These are phyloP conservation scores for Fusarium nurragi DNA, from an alignment of 2,329 filamentous ascomycete species.

Conservation along the genomic window DNA sequence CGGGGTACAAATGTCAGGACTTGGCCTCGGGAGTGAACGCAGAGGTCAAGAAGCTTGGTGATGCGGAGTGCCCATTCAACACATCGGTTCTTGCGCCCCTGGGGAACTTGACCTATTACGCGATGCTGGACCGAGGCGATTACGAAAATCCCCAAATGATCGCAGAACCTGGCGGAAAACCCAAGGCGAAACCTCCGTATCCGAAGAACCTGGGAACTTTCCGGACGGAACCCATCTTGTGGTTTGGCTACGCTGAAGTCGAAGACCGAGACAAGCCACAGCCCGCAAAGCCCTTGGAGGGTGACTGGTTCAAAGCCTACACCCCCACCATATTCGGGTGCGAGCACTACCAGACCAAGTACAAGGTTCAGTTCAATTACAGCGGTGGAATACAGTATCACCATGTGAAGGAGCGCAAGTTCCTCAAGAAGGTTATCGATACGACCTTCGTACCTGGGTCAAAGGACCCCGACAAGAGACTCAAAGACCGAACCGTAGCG, in stretches of 20 bases:
- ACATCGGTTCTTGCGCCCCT: slow-evolving; percentile 30
- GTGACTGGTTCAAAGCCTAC: slow-evolving; percentile 38
- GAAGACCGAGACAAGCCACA: slow-evolving; percentile 30
- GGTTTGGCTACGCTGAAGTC: slow-evolving; percentile 41
- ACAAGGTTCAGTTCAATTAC: slow-evolving; percentile 39
- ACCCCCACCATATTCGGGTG: slow-evolving; percentile 43
- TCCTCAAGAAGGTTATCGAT: slow-evolving; percentile 31
- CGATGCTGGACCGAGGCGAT: slow-evolving; percentile 32
- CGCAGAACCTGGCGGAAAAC: slow-evolving; percentile 16
- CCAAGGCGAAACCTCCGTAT: slow-evolving; percentile 26
- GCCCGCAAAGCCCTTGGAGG: slow-evolving; percentile 4
- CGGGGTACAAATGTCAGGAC: slow-evolving; percentile 36
- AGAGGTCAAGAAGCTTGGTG: slow-evolving; percentile 28
- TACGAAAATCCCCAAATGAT: slow-evolving; percentile 33
- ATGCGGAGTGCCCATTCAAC: slow-evolving; percentile 33
- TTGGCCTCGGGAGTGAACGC: slow-evolving; percentile 25
- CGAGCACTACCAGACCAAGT: slow-evolving; percentile 39
- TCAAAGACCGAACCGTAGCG: slow-evolving; percentile 34
- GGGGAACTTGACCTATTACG: slow-evolving; percentile 38
- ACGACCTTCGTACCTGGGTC: slow-evolving; percentile 23
- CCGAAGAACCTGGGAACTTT: slow-evolving; percentile 38
- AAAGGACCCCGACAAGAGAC: slow-evolving; percentile 27
- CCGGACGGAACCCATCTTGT: slow-evolving; percentile 39
- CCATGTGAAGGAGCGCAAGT: slow-evolving; percentile 29
- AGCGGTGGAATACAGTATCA: slow-evolving; percentile 34